Percentiles rank a stretch among this genome's conserved stretches.
phyloP scores from a whole-genome alignment of 2,329 filamentous ascomycete genomes.

The Peltaster fructicola region DNA sequence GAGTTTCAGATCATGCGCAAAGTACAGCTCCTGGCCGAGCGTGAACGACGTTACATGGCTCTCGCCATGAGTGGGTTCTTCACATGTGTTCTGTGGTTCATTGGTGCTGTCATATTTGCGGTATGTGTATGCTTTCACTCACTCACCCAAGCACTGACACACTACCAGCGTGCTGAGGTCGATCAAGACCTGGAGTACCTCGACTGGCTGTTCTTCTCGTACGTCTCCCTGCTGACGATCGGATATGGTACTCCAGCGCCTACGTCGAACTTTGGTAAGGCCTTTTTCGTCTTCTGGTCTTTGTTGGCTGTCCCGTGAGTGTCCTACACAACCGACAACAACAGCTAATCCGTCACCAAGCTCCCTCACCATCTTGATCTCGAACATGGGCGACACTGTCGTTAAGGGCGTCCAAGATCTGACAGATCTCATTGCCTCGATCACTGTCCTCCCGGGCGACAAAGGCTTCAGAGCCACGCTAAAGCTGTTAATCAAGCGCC shows the following conservation, averaged over 20 bases:
- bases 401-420: slow-evolving; percentile 36
- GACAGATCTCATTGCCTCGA: slow-evolving; percentile 37
- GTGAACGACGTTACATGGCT: slow-evolving; percentile 25
- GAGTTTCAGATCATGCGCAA: slow-evolving; percentile 33
- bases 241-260: slow-evolving; percentile 36
- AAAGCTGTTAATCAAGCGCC: too few relatives aligned
- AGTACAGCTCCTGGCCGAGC: slow-evolving; percentile 24
- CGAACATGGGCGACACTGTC: slow-evolving; percentile 37
- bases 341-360: too few relatives aligned
- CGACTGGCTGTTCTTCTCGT: slow-evolving; percentile 34
- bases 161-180: slow-evolving; percentile 3
- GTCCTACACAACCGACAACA: too few relatives aligned
- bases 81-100: slow-evolving; percentile 27
- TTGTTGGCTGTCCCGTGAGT: slow-evolving; percentile 36
- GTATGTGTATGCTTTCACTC: too few relatives aligned
- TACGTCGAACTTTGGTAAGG: slow-evolving; percentile 31
- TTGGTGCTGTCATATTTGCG: slow-evolving; percentile 36
- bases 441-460: slow-evolving; percentile 37
- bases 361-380: slow-evolving; percentile 36
- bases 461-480: slow-evolving; percentile 21
- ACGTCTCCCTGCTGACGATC: slow-evolving; percentile 35
- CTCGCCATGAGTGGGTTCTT: slow-evolving; percentile 21
- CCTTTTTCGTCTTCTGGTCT: slow-evolving; percentile 41
- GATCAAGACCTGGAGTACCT: slow-evolving; percentile 34
- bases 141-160: too few relatives aligned